These are phyloP conservation scores for Boletus sp. DNA, from an alignment of 768 basidiomycete species.

Conservation along the genomic window DNA sequence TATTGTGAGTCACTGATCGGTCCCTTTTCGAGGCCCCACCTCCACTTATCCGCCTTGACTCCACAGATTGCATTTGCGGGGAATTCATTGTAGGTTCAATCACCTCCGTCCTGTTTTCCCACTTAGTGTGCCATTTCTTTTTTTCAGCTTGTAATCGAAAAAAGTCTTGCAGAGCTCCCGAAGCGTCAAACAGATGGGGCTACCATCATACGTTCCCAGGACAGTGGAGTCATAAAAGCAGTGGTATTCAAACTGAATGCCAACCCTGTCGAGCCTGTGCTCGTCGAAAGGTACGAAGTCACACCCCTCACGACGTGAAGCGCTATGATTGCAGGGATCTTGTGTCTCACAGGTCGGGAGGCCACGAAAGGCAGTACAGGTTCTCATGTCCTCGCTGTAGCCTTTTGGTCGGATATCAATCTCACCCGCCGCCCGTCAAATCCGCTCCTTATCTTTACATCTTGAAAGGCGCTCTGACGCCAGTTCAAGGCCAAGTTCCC, in stretches of 20 bases:
- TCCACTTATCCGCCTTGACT: conserved; percentile 14
- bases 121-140: not conserved
- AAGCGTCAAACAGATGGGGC: conserved; percentile 76
- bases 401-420: conserved; percentile 65
- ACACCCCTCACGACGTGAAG: conserved; percentile 10
- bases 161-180: conserved; percentile 64
- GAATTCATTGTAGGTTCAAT: conserved; percentile 72
- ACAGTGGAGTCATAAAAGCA: conserved; percentile 53
- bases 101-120: not conserved
- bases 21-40: conserved; percentile 5
- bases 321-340: conserved; percentile 16
- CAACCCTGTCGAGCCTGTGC: conserved; percentile 59
- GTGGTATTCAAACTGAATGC: conserved; percentile 89
- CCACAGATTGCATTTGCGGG: conserved; percentile 80
- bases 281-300: conserved; percentile 70
- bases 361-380: conserved; percentile 75
- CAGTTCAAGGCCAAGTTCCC: conserved; percentile 84
- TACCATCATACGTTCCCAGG: conserved; percentile 75
- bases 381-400: conserved; percentile 56
- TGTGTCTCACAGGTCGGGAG: conserved; percentile 45
- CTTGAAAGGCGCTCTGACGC: conserved; percentile 78
- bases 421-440: conserved; percentile 71
- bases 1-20: conserved; percentile 57
- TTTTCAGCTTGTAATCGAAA: conserved; percentile 77
- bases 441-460: conserved; percentile 80